Conservation (phyloP, 805 yeast species). For the Yarrowia sp. region DNA sequence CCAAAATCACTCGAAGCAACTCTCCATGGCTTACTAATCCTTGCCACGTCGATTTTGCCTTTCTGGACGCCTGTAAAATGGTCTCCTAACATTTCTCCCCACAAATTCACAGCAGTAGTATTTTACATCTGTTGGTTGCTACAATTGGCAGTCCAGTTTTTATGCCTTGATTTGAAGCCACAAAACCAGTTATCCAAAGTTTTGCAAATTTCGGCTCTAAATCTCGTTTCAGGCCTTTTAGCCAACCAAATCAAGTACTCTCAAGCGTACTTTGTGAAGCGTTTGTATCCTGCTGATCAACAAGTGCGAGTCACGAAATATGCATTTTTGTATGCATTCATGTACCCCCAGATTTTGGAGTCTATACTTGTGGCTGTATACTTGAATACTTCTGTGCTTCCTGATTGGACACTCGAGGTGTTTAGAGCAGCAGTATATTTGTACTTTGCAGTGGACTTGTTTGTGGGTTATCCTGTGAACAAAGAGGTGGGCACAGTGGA, state of each 20-base stretch:
- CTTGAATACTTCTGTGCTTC: neutral
- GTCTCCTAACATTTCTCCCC: neutral
- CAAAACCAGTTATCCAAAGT: neutral
- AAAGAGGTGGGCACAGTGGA: neutral
- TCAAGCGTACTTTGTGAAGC: conserved; percentile 8
- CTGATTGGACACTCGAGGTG: neutral
- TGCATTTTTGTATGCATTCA: neutral
- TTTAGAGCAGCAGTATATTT: neutral
- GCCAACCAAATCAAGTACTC: conserved; percentile 13
- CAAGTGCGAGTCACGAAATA: neutral
- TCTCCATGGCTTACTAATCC: neutral
- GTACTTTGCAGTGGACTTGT: neutral
- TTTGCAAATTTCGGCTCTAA: neutral
- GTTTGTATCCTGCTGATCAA: neutral
- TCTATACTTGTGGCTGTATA: neutral
- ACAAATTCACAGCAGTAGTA: conserved; percentile 1
- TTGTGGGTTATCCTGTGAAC: neutral
- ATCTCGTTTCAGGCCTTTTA: neutral
- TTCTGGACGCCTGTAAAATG: neutral
- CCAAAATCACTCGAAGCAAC: neutral
- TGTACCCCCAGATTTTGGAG: neutral
- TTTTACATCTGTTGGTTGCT: conserved; percentile 7
- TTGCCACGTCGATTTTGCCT: neutral
- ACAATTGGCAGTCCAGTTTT: neutral
- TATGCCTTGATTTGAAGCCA: neutral